Evolutionary conservation across 2,329 filamentous ascomycete species (phyloP).

Genomic region (Torrubiella hemipterigena): DNA sequence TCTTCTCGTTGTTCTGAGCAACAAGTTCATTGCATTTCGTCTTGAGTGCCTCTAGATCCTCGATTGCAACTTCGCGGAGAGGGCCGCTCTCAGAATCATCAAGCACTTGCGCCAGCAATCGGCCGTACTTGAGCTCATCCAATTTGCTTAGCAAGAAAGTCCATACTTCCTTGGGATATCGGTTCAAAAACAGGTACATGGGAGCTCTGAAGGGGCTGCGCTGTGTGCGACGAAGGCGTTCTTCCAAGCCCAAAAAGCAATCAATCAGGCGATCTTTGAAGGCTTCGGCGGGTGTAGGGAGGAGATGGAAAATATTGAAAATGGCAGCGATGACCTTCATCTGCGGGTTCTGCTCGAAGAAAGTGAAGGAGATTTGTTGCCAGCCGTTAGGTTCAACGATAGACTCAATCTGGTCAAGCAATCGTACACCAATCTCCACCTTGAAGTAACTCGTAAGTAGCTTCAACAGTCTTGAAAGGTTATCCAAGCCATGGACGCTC

Average conservation of each 20-base stretch:
- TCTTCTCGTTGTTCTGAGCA: conserved; percentile 56
- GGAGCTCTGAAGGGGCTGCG: conserved; percentile 86
- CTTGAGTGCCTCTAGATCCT: conserved; percentile 62
- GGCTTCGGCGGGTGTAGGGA: conserved; percentile 77
- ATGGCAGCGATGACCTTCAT: conserved; percentile 95
- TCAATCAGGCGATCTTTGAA: conserved; percentile 89
- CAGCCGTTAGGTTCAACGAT: conserved; percentile 72
- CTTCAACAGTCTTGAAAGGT: conserved; percentile 77
- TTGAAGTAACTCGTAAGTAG: conserved; percentile 98
- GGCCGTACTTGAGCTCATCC: conserved; percentile 75
- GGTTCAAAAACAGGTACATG: conserved; percentile 84
- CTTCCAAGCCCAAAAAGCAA: conserved; percentile 79
- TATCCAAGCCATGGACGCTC: conserved; percentile 80
- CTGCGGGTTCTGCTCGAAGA: conserved; percentile 82
- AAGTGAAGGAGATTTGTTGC: conserved; percentile 85
- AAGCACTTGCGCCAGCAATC: conserved; percentile 82
- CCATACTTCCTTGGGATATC: conserved; percentile 85
- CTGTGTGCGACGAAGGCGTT: conserved; percentile 72
- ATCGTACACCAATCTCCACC: conserved; percentile 83
- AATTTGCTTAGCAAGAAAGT: conserved; percentile 65
- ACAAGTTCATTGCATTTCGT: conserved; percentile 52
- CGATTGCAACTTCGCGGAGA: conserved; percentile 62
- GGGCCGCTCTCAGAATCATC: conserved; percentile 61
- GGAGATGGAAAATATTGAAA: conserved; percentile 92
- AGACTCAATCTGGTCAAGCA: conserved; percentile 88